Conservation (phyloP, 1,284 basidiomycete genomes). For the Singerocomus inundabilis region DNA sequence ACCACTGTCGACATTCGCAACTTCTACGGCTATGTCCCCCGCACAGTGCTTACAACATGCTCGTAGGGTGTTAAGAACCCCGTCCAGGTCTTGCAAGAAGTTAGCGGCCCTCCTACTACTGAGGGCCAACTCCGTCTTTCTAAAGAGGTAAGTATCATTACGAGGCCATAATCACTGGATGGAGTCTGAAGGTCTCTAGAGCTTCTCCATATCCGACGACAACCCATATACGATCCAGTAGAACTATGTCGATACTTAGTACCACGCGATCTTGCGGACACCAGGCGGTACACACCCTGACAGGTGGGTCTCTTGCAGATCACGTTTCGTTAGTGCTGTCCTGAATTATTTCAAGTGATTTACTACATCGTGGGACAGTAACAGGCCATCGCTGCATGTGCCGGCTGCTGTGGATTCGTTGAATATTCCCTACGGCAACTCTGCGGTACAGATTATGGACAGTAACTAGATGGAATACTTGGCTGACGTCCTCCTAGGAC, state of each 20-base stretch:
- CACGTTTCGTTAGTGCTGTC: not conserved
- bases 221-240: slow-evolving; percentile 22
- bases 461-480: not conserved
- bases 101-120: slow-evolving; percentile 10
- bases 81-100: slow-evolving; percentile 1
- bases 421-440: slow-evolving; percentile 21
- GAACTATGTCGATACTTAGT: slow-evolving; percentile 24
- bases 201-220: slow-evolving; percentile 20
- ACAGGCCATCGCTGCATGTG: slow-evolving; percentile 21
- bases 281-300: slow-evolving; percentile 17
- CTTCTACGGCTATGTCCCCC: slow-evolving; percentile 21
- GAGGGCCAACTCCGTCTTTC: slow-evolving; percentile 16
- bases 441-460: slow-evolving; percentile 11
- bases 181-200: slow-evolving; percentile 5
- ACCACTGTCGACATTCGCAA: slow-evolving; percentile 17
- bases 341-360: slow-evolving; percentile 9
- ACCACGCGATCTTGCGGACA: slow-evolving; percentile 17
- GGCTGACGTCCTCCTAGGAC: slow-evolving; percentile 11
- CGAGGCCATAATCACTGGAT: not conserved
- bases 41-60: slow-evolving; percentile 26
- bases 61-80: slow-evolving; percentile 2
- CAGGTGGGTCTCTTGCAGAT: slow-evolving; percentile 5
- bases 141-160: slow-evolving; percentile 11
- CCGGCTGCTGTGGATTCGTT: slow-evolving; percentile 18
- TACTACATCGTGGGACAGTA: slow-evolving; percentile 9